These are phyloP conservation scores for Solanum microdontum DNA, from an alignment of 257 asterid genomes.

Conservation along the genomic window DNA sequence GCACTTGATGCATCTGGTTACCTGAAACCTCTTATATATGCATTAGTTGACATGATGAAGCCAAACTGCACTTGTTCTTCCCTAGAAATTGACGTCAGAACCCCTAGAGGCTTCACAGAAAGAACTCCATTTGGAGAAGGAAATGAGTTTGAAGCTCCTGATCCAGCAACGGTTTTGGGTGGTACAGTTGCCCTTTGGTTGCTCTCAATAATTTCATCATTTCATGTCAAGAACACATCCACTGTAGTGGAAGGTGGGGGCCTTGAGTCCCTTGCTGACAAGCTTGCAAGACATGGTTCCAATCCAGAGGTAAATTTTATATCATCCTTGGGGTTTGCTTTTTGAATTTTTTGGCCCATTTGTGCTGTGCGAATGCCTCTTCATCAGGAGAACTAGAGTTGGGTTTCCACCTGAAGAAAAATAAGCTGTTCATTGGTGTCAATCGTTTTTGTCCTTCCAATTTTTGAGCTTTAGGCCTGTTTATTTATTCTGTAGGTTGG, in stretches of 20 bases:
- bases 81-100: slow-evolving; percentile 35
- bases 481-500: neutral
- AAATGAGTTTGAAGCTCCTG: slow-evolving; percentile 48
- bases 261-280: slow-evolving; percentile 54
- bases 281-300: slow-evolving; percentile 38
- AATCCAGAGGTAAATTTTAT: slow-evolving; percentile 34
- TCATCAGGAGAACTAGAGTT: neutral
- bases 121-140: slow-evolving; percentile 37
- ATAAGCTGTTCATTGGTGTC: neutral
- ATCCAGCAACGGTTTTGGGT: slow-evolving; percentile 61
- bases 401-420: neutral
- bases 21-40: slow-evolving; percentile 52
- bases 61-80: slow-evolving; percentile 32
- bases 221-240: slow-evolving; percentile 38
- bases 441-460: neutral
- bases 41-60: slow-evolving; percentile 68
- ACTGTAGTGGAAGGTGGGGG: slow-evolving; percentile 73
- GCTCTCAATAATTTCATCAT: slow-evolving; percentile 54
- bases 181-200: slow-evolving; percentile 72
- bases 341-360: neutral
- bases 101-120: slow-evolving; percentile 39
- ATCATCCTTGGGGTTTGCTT: neutral
- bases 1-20: slow-evolving; percentile 60
- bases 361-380: neutral
- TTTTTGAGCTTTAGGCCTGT: neutral